Evolutionary conservation across 164 flowering plant species (phyloP), one percentile per base, ranked within the genome.

Genomic region (Stephania japonica): DNA sequence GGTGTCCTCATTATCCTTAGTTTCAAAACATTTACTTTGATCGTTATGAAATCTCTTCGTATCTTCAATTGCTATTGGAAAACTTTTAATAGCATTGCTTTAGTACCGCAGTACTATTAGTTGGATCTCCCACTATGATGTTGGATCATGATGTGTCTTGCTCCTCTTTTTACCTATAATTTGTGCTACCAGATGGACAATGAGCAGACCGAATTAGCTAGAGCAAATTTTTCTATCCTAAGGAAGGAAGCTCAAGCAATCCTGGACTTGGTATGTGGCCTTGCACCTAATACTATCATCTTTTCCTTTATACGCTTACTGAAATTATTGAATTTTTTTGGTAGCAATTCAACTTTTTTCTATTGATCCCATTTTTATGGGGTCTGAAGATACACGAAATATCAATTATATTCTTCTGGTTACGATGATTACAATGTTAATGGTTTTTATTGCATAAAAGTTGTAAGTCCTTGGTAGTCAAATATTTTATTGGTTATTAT

Each of bases 231-330:
- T 82, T 84, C 89, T 47, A 89, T 90, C 65, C 19, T 95, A 53
- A 88, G 81, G 81, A 95, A 87, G 82, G 99, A 95, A 78, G 98
- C 91, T 71, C 93, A 91, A 79, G 82, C 84, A 8, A 83, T 95
- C 78, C 83, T 95, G 65, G 89, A 95, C 81, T 76, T 95, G 93
- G 98, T 93, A 71, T 65, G 91, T 56, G n/a, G 21, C n/a, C 6
- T n/a, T 56, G 63, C 23, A n/a, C 5, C 18, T n/a, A 56, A 56
- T 56, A 21, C 63, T 18, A 2, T 56, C 23, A n/a, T 56, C 13
- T 56, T 8, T 47, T 9, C 10, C 25, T 25, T 10, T 43, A 32
- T 64, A 42, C 18, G 21, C 19, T 75, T 27, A 53, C 24, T 32
- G 24, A 26, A 8, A 11, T 14, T 63, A 32, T 24, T 16, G 64